Base-by-base conservation (phyloP, 192 early-diverging fungal species). In the Umbelopsis sp. region DNA sequence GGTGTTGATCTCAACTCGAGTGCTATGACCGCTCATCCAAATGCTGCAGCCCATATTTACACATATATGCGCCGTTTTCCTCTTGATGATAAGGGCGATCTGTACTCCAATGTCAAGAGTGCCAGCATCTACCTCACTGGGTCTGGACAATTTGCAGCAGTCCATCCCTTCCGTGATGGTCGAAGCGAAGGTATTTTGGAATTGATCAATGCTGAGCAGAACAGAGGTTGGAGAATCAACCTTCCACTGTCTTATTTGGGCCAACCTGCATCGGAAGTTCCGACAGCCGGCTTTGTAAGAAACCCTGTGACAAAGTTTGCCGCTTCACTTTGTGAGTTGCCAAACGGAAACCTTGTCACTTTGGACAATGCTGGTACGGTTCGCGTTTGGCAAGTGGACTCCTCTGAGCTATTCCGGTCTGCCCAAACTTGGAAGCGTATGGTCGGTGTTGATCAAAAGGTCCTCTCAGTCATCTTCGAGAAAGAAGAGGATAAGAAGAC, bases 381-480 rank as follows among this genome's bases (percentile, higher is more conserved):
- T 20, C 82, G 86, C 32, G 74, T 89, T 32, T 89, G 85, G 85
- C 88, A 89, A 74, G 77, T 88, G 10, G 82, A 84, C 41, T 76
- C 86, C 22, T 80, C 78, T 11, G 77, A 88, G 31, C 68, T 89
- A 7, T 83, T 84, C 67, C 70, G 80, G 8, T 76, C 86, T 17
- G 86, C 83, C 2, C 75, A 85, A 43, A 86, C 82, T 3, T 89
- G 88, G 88, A 89, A 84, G 65, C 84, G 85, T 50, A 71, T 89
- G 69, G 88, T 89, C 36, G 88, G 88, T 5, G 81, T 82, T 17
- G 88, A 89, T 53, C 82, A 83, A 47, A 79, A 84, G 17, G 74
- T 76, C 0, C 71, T 89, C 34, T 79, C 85, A 14, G 82, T 89
- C 22, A 77, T 88, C 14, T 89, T 88, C 70, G 81, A 87, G 65